Base-by-base conservation (phyloP, 495 filamentous ascomycete species). In the Xylaria acuta region DNA sequence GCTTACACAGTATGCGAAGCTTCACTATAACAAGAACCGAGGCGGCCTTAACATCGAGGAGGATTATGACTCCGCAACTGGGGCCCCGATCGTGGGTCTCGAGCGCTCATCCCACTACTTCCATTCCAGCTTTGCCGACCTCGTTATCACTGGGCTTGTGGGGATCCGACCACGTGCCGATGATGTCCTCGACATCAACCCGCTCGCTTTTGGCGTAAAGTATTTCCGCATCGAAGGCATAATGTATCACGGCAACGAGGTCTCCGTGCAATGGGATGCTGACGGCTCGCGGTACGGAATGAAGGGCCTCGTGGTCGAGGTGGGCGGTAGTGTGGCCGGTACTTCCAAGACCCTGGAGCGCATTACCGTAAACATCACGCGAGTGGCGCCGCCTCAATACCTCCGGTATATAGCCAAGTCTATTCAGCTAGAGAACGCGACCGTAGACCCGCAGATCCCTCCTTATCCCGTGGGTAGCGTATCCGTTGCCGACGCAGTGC, bases 221-320 rank as follows among this genome's bases (percentile, higher is more conserved):
- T 79, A 77, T 71, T 81, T 81, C 75, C 77, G 77, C 7, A 69
- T 77, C 30, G 77, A 79, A 49, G 60, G 71, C n/a, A 70, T 81
- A 30, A 70, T 75, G 30, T 81, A 81, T 64, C 79, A 81, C 65
- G 79, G 79, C 18, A 76, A 78, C 68, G 72, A 79, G 25, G 68
- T 81, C 40, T 68, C 70, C 49, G 71, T 81, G 0, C 76, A 79
- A 70, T 80, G 78, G 78, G 76, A 80, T 64, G 76, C 69, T 1
- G 63, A 63, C 4, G 78, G 78, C 3, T 64, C 34, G 1, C 72
- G 70, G 11, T 81, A 81, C 72, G 76, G 76, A 41, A 40, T 22
- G 30, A 8, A 64, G 1, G 79, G 79, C 1, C 72, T 81, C 2
- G 56, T 69, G 12, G 66, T 81, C 25, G 75, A 81, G 67, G 62